phyloP scores from a whole-genome alignment of 495 filamentous ascomycete species.

The Trichoderma gamsii region DNA sequence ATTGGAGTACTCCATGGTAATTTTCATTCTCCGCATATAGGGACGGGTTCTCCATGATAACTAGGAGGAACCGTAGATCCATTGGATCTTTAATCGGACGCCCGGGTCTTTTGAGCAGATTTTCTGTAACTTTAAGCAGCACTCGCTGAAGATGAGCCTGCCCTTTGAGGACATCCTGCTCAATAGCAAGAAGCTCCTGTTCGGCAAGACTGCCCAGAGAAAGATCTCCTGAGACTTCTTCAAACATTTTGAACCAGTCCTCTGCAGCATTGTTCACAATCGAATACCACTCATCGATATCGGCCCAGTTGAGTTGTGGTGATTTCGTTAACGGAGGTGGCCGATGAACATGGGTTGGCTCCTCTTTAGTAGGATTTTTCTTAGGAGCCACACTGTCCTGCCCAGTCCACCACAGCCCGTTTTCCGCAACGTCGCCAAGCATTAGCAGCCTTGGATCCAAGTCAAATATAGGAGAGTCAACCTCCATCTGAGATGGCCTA shows the following conservation, averaged over 20 bases:
- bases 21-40: slow-evolving; percentile 46
- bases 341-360: not conserved
- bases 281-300: slow-evolving; percentile 69
- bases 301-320: slow-evolving; percentile 71
- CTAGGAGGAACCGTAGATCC: slow-evolving; percentile 75
- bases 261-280: slow-evolving; percentile 53
- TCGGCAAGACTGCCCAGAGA: slow-evolving; percentile 24
- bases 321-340: slow-evolving; percentile 37
- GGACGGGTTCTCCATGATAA: slow-evolving; percentile 76
- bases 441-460: slow-evolving; percentile 74
- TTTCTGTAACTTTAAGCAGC: slow-evolving; percentile 78
- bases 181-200: slow-evolving; percentile 42
- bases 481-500: slow-evolving; percentile 24
- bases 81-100: slow-evolving; percentile 61
- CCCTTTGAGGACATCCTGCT: slow-evolving; percentile 57
- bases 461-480: slow-evolving; percentile 33
- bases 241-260: slow-evolving; percentile 51
- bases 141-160: slow-evolving; percentile 60
- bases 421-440: slow-evolving; percentile 74
- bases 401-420: slow-evolving; percentile 79
- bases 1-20: slow-evolving; percentile 29
- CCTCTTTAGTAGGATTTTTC: not conserved
- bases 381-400: slow-evolving; percentile 37
- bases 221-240: slow-evolving; percentile 34
- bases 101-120: slow-evolving; percentile 77